phyloP scores from a whole-genome alignment of 345 rosid genomes.

The Lepidium sativum region DNA sequence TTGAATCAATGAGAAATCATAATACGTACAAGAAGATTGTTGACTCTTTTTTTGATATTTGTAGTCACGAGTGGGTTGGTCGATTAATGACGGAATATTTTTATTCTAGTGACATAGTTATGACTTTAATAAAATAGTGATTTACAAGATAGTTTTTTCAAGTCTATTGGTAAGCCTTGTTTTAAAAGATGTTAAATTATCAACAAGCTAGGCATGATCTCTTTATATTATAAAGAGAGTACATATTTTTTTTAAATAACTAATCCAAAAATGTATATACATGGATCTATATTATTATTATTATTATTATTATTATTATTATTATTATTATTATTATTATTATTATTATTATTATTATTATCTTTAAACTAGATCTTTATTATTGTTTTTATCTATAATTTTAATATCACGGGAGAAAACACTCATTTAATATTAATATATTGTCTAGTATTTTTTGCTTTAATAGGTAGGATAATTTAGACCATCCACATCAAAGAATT shows the following conservation, averaged over 20 bases:
- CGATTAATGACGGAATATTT: conserved; percentile 3
- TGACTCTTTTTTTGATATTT: not conserved
- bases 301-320: too few relatives aligned
- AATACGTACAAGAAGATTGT: too few relatives aligned
- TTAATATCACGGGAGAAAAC: too few relatives aligned
- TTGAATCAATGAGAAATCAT: too few relatives aligned
- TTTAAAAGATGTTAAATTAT: not conserved
- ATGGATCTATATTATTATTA: not conserved
- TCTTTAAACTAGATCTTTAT: too few relatives aligned
- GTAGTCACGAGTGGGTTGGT: conserved; percentile 13
- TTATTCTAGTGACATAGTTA: not conserved
- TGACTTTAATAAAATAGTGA: not conserved
- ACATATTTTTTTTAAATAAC: not conserved
- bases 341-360: too few relatives aligned
- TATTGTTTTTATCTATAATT: too few relatives aligned
- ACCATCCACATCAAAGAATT: too few relatives aligned
- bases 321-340: not conserved
- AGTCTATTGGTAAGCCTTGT: conserved; percentile 11
- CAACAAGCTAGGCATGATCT: not conserved
- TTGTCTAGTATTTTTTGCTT: too few relatives aligned
- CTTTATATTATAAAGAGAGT: not conserved
- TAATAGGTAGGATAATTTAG: too few relatives aligned
- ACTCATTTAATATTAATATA: too few relatives aligned
- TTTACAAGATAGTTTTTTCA: not conserved
- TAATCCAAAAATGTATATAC: not conserved